phyloP scores from a whole-genome alignment of 1,139 yeast genomes.

The Candida tetrigidarum region DNA sequence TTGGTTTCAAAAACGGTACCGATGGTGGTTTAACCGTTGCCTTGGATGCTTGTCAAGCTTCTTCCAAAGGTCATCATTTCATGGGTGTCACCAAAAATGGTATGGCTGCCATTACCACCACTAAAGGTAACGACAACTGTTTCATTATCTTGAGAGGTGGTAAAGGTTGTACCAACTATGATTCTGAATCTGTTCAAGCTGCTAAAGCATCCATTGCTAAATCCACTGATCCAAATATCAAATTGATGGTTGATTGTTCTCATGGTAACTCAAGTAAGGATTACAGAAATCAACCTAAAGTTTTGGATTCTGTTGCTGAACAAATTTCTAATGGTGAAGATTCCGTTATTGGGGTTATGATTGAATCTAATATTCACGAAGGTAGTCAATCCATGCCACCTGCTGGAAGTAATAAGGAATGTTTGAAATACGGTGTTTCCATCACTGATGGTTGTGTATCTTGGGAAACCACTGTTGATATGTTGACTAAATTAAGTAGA shows the following conservation, averaged over 20 bases:
- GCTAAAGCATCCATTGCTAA: constrained; percentile 69
- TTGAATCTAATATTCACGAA: constrained; percentile 87
- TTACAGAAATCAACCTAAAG: constrained; percentile 91
- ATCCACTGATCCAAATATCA: constrained; percentile 58
- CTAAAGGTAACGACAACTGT: constrained; percentile 91
- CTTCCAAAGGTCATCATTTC: constrained; percentile 93
- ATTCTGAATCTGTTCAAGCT: constrained; percentile 67
- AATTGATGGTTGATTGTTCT: constrained; percentile 97
- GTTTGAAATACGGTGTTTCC: constrained; percentile 85
- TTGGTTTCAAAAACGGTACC: constrained; percentile 97
- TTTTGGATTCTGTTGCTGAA: constrained; percentile 76
- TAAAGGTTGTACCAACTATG: constrained; percentile 88
- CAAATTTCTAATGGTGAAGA: constrained; percentile 81
- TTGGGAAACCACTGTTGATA: constrained; percentile 81
- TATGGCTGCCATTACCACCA: constrained; percentile 92
- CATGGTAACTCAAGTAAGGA: constrained; percentile 95
- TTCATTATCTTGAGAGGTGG: constrained; percentile 96
- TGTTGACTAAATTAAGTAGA: constrained; percentile 69
- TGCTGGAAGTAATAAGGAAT: constrained; percentile 68
- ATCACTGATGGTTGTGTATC: constrained; percentile 97
- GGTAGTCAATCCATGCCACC: constrained; percentile 90
- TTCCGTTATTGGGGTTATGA: constrained; percentile 91
- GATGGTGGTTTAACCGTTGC: constrained; percentile 94
- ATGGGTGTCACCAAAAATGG: constrained; percentile 87
- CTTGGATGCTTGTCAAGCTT: constrained; percentile 91